A percentile compares a stretch with the other conserved stretches of the same genome.
phyloP scores from a whole-genome alignment of 1,284 basidiomycete genomes.

The Ceratobasidium sp. region DNA sequence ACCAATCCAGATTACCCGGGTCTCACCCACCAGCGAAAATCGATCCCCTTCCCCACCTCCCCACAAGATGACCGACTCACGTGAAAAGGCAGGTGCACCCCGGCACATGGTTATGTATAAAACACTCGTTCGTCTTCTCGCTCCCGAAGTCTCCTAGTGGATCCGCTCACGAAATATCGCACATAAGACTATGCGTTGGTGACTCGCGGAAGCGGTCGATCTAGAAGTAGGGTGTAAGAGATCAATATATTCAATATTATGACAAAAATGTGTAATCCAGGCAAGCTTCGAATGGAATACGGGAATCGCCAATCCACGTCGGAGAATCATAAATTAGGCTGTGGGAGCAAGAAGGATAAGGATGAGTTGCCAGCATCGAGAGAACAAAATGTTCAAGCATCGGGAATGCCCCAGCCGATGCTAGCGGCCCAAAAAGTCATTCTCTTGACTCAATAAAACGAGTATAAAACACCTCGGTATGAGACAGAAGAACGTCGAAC shows the following conservation, averaged over 20 bases:
- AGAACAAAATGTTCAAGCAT: neutral
- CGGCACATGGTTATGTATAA: slow-evolving; percentile 93
- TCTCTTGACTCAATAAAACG: no score
- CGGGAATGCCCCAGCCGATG: no score
- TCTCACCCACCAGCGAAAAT: neutral
- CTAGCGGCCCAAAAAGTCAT: no score
- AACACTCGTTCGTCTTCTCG: slow-evolving; percentile 88
- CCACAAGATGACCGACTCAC: slow-evolving; percentile 66
- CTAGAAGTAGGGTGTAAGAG: slow-evolving; percentile 61
- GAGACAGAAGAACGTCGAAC: no score
- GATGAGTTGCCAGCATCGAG: neutral
- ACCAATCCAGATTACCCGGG: neutral
- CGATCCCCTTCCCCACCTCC: no score
- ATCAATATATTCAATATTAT: neutral
- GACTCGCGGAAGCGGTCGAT: slow-evolving; percentile 96
- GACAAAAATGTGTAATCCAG: no score
- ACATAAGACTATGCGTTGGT: slow-evolving; percentile 94
- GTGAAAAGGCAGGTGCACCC: slow-evolving; percentile 98
- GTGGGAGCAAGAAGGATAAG: slow-evolving; percentile 39
- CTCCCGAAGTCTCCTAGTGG: slow-evolving; percentile 94
- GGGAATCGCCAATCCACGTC: neutral
- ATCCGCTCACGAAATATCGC: slow-evolving; percentile 95
- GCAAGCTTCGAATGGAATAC: slow-evolving; percentile 4
- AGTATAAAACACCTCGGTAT: no score
- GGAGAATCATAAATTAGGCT: neutral